Evolutionary conservation across 163 green algal species (phyloP).

Genomic region (Chlorella variabilis): DNA sequence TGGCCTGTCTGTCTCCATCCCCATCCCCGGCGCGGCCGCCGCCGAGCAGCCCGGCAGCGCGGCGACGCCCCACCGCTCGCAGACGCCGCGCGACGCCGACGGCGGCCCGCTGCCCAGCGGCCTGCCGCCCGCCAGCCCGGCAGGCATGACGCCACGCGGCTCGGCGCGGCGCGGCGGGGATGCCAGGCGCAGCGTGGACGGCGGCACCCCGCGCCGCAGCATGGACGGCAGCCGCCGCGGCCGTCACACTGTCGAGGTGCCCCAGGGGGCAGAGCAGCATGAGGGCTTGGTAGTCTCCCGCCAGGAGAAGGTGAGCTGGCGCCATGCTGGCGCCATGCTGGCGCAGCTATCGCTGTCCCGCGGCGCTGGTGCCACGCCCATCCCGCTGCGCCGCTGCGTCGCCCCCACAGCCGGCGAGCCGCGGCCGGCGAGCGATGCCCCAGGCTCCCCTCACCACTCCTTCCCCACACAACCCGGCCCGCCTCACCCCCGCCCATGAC

Average conservation of each 20-base stretch:
- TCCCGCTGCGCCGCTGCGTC: too few relatives aligned
- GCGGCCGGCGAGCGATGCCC: too few relatives aligned
- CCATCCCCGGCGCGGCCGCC: background rate
- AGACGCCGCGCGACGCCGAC: background rate
- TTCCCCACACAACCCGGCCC: too few relatives aligned
- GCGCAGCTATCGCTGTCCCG: too few relatives aligned
- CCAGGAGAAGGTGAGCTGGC: slow-evolving; percentile 37
- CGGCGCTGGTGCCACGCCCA: too few relatives aligned
- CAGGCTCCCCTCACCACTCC: too few relatives aligned
- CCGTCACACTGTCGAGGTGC: slow-evolving; percentile 34
- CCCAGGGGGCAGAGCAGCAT: background rate
- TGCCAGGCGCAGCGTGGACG: background rate
- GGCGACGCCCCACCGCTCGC: too few relatives aligned
- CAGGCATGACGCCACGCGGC: background rate
- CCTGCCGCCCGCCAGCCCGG: background rate
- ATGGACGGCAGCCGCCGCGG: background rate
- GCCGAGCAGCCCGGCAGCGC: background rate
- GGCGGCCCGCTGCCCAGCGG: background rate
- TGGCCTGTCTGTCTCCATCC: background rate
- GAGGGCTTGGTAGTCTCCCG: slow-evolving; percentile 43
- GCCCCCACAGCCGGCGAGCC: too few relatives aligned
- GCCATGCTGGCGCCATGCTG: too few relatives aligned
- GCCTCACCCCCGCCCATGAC: too few relatives aligned
- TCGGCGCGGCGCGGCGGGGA: too few relatives aligned
- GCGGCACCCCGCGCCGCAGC: background rate